Evolutionary conservation across 345 rosid species (phyloP), one percentile per base, ranked within the genome.

Genomic region (Turnera subulata): DNA sequence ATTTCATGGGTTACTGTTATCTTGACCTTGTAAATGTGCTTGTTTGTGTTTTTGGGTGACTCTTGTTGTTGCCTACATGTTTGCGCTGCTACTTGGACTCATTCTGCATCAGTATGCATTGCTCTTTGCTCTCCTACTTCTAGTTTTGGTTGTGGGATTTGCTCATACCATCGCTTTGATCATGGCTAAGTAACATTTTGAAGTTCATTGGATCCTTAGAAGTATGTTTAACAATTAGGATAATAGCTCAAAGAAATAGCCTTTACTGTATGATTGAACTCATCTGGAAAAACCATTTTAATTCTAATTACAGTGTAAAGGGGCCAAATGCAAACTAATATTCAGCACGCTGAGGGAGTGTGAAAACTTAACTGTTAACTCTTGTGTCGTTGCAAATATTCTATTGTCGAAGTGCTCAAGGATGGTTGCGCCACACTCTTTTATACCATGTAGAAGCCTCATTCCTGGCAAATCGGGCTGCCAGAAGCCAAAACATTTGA

Each of bases 11-110:
- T 47, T 56, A 50, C 18, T 58, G 33, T 66, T 1, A 11, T 35
- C 7, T 29, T 50, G 5, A 10, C 52, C 38, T 59, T 26, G 49
- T 49, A 4, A 38, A 35, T 64, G 62, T 53, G 53, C 42, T 57
- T 60, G 12, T 15, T 26, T 39, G n/a, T 55, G 52, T 38, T 37
- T 44, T 44, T 56, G 63, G 71, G 64, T 72, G 55, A 68, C 50
- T 66, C 26, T 58, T 59, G 46, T 55, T 52, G 17, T 46, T 40
- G 16, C 45, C 46, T 10, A 17, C 11, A 38, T 39, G 20, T 51
- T 61, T 26, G 14, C 46, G 5, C 24, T 0, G 2, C 20, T 56
- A 26, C 35, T 56, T 21, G 22, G 47, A 9, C 15, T 29, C n/a
- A 15, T 21, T 24, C 19, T 58, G 55, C n/a, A 15, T 33, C 25